These are phyloP conservation scores for Raphanus sativus DNA, from an alignment of 345 rosid species.

Conservation along the genomic window DNA sequence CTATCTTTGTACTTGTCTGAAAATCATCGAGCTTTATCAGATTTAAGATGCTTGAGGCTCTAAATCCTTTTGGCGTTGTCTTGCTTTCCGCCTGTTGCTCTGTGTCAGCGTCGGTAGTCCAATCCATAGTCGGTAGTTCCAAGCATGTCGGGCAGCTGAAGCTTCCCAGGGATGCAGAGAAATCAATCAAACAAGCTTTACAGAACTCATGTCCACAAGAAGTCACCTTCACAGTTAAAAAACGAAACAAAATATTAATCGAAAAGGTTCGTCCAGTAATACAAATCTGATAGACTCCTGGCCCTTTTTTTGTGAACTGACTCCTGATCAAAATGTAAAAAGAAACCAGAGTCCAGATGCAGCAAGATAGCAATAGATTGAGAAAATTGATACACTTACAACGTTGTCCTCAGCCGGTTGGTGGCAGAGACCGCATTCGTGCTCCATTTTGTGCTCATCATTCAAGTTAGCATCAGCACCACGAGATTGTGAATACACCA, in stretches of 20 bases:
- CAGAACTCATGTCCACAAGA: slow-evolving; percentile 83
- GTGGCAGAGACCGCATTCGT: slow-evolving; percentile 71
- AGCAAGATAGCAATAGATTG: not conserved
- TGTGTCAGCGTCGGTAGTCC: slow-evolving; percentile 49
- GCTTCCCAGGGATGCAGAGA: slow-evolving; percentile 59
- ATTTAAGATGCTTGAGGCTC: slow-evolving; percentile 79
- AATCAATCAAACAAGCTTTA: slow-evolving; percentile 80
- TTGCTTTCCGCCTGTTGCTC: slow-evolving; percentile 49
- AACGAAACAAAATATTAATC: not conserved
- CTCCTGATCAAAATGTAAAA: not conserved
- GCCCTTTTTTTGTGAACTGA: no score
- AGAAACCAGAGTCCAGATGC: not conserved
- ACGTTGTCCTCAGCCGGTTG: slow-evolving; percentile 79
- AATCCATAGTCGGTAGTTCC: slow-evolving; percentile 67
- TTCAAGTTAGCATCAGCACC: slow-evolving; percentile 39
- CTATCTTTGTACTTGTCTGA: slow-evolving; percentile 97
- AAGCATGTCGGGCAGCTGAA: slow-evolving; percentile 85
- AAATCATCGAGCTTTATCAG: slow-evolving; percentile 73
- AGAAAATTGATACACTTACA: slow-evolving; percentile 45
- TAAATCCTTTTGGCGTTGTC: slow-evolving; percentile 70
- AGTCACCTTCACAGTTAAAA: slow-evolving; percentile 58
- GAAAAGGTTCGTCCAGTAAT: slow-evolving; percentile 1
- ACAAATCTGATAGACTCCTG: slow-evolving; percentile 2
- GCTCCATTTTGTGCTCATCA: slow-evolving; percentile 38
- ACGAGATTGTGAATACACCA: slow-evolving; percentile 64